Conservation (phyloP, 495 filamentous ascomycete species). For the Xylaria bambusicola region DNA sequence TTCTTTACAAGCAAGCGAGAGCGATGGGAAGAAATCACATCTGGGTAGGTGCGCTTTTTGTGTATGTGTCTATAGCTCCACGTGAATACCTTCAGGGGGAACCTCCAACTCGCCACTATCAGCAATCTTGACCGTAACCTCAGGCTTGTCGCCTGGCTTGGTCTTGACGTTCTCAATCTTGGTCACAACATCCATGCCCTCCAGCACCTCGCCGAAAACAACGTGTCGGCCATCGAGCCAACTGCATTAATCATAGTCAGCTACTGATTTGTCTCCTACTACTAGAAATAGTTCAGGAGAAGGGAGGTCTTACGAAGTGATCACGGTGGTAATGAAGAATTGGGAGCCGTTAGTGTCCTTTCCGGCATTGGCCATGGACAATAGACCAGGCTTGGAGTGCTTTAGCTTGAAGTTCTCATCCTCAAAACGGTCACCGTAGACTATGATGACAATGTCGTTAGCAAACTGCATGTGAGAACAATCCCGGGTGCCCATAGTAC, state of each 20-base stretch:
- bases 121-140: conserved; percentile 75
- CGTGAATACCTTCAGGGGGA: conserved; percentile 95
- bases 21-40: conserved; percentile 16
- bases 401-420: conserved; percentile 99
- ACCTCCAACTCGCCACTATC: conserved; percentile 93
- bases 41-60: conserved; percentile 12
- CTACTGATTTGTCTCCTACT: not conserved
- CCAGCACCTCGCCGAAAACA: conserved; percentile 88
- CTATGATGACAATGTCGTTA: conserved; percentile 32
- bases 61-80: conserved; percentile 75
- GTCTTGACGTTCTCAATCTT: conserved; percentile 83
- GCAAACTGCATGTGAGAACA: not conserved
- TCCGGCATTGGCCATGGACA: conserved; percentile 96
- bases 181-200: conserved; percentile 88
- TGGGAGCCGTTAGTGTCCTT: conserved; percentile 98
- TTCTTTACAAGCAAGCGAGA: conserved; percentile 11
- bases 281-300: not conserved
- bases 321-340: conserved; percentile 92
- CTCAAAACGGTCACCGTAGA: conserved; percentile 92
- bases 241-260: conserved; percentile 42
- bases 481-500: conserved; percentile 24
- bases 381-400: conserved; percentile 61
- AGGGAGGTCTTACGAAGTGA: conserved; percentile 66
- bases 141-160: conserved; percentile 69
- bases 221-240: conserved; percentile 91